Conservation (phyloP, 2,329 filamentous ascomycete species). For the Aaosphaeria pasadenensis region DNA sequence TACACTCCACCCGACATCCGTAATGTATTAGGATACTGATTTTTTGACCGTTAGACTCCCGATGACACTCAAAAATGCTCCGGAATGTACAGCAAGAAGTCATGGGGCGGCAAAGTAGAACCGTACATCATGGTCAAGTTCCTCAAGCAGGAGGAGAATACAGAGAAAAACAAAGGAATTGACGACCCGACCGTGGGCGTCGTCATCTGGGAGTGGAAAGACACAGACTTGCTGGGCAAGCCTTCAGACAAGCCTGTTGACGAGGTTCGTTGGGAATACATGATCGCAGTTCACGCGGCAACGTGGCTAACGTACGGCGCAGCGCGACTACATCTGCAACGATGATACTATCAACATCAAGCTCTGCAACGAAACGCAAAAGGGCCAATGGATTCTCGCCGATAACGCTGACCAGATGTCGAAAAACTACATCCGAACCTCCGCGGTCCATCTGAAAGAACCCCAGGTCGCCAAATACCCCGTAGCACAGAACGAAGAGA, state of each 20-base stretch:
- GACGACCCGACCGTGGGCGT: conserved; percentile 76
- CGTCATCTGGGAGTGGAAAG: conserved; percentile 91
- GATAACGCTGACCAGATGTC: conserved; percentile 72
- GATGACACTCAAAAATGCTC: conserved; percentile 78
- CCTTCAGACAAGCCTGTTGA: conserved; percentile 36
- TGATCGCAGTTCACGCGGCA: not conserved
- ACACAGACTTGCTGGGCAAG: conserved; percentile 75
- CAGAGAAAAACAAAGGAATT: conserved; percentile 53
- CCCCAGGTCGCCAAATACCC: conserved; percentile 74
- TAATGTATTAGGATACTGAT: conserved; percentile 2
- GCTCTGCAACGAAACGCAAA: conserved; percentile 71
- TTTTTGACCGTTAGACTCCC: conserved; percentile 58
- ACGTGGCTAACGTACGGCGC: conserved; percentile 2
- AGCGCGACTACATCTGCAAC: conserved; percentile 74
- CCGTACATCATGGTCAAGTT: conserved; percentile 89
- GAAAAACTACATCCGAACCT: conserved; percentile 69
- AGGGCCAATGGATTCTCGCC: conserved; percentile 80
- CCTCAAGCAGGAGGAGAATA: conserved; percentile 41
- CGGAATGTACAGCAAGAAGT: conserved; percentile 90
- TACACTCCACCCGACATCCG: conserved; percentile 7
- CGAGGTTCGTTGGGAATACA: not conserved
- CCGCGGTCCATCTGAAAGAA: conserved; percentile 78
- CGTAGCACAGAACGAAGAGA: conserved; percentile 51
- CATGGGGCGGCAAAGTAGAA: conserved; percentile 84
- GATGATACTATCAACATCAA: conserved; percentile 64